phyloP scores from a whole-genome alignment of 1,284 basidiomycete species.

The Farysia itapuensis region DNA sequence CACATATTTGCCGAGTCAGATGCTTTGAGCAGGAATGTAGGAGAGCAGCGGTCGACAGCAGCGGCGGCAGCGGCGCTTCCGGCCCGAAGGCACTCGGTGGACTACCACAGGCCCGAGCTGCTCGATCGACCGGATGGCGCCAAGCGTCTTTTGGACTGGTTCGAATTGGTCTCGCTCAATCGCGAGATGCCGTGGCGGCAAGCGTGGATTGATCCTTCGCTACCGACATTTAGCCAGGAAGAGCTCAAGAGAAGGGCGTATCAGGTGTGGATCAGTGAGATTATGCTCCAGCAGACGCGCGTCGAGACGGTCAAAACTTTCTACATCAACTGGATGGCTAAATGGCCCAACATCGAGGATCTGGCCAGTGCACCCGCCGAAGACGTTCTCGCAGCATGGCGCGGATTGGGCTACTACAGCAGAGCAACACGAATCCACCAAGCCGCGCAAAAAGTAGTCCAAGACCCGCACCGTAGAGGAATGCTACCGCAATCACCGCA shows the following conservation, averaged over 20 bases:
- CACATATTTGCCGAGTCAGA: too few species aligned
- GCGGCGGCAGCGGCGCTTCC: constrained; percentile 12
- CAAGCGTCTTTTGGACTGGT: constrained; percentile 66
- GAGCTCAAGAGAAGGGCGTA: constrained; percentile 56
- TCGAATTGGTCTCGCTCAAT: constrained; percentile 66
- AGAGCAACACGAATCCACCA: constrained; percentile 53
- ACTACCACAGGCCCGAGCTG: constrained; percentile 45
- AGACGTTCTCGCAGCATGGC: constrained; percentile 55
- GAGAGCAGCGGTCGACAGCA: too few species aligned
- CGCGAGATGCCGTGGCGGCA: constrained; percentile 87
- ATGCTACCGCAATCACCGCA: constrained; percentile 76
- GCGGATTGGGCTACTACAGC: constrained; percentile 56
- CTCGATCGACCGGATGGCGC: constrained; percentile 14
- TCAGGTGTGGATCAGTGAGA: constrained; percentile 84
- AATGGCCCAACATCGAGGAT: constrained; percentile 62
- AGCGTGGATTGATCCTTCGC: constrained; percentile 62
- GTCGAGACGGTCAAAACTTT: constrained; percentile 54
- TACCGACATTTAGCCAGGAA: constrained; percentile 60
- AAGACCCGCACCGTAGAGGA: constrained; percentile 65
- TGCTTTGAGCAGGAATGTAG: too few species aligned
- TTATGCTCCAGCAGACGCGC: constrained; percentile 95
- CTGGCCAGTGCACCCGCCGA: constrained; percentile 69
- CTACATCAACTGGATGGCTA: constrained; percentile 52
- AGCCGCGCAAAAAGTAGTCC: constrained; percentile 49
- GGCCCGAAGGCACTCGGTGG: constrained; percentile 10